Evolutionary conservation across 805 yeast species (phyloP).

Genomic region (Jamesozyma jinghongensis): DNA sequence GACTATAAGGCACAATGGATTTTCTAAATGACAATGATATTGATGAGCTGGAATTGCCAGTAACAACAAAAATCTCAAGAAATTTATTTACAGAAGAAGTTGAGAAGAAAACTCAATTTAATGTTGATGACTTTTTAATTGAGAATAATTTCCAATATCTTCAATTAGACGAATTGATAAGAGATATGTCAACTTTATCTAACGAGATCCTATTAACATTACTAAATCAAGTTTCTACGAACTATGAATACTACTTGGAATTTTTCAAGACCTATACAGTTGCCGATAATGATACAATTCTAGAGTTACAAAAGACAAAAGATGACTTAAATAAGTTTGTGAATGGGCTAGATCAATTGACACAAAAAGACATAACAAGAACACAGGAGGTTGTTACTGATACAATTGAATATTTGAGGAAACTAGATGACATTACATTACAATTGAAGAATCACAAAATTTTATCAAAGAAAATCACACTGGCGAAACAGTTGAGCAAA

Average conservation of each 20-base stretch:
- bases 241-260: constrained; percentile 20
- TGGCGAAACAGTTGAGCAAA: constrained; percentile 18
- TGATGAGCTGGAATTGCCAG: constrained; percentile 21
- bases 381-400: constrained; percentile 20
- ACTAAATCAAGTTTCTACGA: constrained; percentile 19
- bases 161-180: constrained; percentile 23
- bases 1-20: constrained; percentile 14
- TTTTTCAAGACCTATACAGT: constrained; percentile 20
- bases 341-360: constrained; percentile 14
- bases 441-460: constrained; percentile 13
- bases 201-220: constrained; percentile 19
- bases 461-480: constrained; percentile 11
- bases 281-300: constrained; percentile 14
- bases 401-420: constrained; percentile 21
- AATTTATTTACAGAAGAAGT: constrained; percentile 20
- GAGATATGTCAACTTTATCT: constrained; percentile 19
- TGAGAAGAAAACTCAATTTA: constrained; percentile 11
- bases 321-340: constrained; percentile 19
- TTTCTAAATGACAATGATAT: constrained; percentile 19
- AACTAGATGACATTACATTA: constrained; percentile 17
- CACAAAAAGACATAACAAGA: constrained; percentile 14
- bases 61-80: constrained; percentile 20
- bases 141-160: constrained; percentile 27
- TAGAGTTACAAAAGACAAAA: constrained; percentile 19
- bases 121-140: constrained; percentile 24